Base-by-base conservation (phyloP, 208 protist species). In the Leishmania martiniquensis region DNA sequence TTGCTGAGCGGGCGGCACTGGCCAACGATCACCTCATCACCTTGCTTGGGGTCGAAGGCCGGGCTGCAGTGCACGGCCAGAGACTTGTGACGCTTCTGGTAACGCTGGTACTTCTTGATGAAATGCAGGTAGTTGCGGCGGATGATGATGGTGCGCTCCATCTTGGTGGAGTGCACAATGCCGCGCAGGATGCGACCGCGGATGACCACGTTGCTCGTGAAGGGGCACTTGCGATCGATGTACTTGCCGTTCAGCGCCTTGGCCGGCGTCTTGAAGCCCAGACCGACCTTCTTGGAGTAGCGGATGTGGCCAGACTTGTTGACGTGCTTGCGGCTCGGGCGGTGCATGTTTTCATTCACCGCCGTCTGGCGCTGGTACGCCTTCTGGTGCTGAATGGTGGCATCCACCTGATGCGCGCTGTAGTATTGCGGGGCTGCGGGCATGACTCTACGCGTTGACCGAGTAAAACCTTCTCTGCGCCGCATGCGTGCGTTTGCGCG, bases 221-320 rank as follows among this genome's bases (percentile, higher is more conserved):
- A 99, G 73, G 99, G 99, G 97, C 99, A 99, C 96, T 99, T 99
- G 89, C 99, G 99, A 97, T 99, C 99, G 88, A 99, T 97, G 95
- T 99, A 99, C 72, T 92, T 98, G 63, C 99, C 99, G 73, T 99
- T 97, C 79, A 99, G 97, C 73, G 99, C 99, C 69, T 95, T 94
- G 80, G 96, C 95, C 81, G 99, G 99, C 60, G 99, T 99, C 87
- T 98, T 98, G 97, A 99, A 99, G 84, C 99, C 99, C 10, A 99
- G 93, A 81, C 86, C 83, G 77, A 96, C 91, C 89, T 92, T 94
- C 86, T 95, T 96, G 82, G 78, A 93, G 87, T 97, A 99, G 87
- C 99, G 97, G 78, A 98, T 90, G 77, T 94, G 92, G 80, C 91
- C 92, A 68, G 90, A 96, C 66, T 72, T 75, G 85, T 89, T 87